Evolutionary conservation across 176 grass and related monocot species (phyloP).

Genomic region (Coix lacrymajobi): DNA sequence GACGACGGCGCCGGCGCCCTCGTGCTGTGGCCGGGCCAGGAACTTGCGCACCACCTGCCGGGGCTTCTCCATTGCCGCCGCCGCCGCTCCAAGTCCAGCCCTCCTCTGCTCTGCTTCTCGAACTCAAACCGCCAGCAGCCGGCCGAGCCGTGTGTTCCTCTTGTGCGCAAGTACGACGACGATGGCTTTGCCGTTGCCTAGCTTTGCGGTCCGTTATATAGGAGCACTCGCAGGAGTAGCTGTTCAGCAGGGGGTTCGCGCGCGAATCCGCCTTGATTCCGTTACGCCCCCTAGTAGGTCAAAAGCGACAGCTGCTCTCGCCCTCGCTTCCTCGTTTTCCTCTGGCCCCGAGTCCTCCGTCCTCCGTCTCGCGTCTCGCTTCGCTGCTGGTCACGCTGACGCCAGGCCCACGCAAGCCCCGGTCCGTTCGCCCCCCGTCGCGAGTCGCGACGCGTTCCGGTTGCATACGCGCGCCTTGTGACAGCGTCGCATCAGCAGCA

Average conservation of each 20-base stretch:
- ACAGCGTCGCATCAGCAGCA: slow-evolving; percentile 50
- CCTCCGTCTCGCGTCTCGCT: background rate
- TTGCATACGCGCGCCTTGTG: slow-evolving; percentile 40
- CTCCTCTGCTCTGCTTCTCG: background rate
- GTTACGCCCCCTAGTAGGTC: background rate
- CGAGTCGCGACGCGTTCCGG: background rate
- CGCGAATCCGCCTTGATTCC: slow-evolving; percentile 13
- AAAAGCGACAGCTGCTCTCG: slow-evolving; percentile 22
- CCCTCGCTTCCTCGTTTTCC: background rate
- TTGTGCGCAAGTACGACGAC: background rate
- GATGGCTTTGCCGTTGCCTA: background rate
- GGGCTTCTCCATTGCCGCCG: slow-evolving; percentile 35
- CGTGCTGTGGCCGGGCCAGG: slow-evolving; percentile 68
- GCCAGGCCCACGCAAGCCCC: slow-evolving; percentile 34
- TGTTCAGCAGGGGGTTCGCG: background rate
- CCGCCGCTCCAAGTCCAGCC: background rate
- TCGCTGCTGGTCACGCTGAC: slow-evolving; percentile 39
- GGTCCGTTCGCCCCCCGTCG: no score
- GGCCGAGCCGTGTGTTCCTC: background rate
- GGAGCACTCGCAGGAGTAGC: background rate
- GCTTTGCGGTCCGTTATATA: slow-evolving; percentile 7
- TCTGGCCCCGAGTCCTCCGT: background rate
- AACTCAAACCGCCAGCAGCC: background rate
- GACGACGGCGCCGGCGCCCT: slow-evolving; percentile 82
- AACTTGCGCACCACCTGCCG: slow-evolving; percentile 79